These are phyloP conservation scores for Blastomyces emzantsi DNA, from an alignment of 2,329 filamentous ascomycete species.

Conservation along the genomic window DNA sequence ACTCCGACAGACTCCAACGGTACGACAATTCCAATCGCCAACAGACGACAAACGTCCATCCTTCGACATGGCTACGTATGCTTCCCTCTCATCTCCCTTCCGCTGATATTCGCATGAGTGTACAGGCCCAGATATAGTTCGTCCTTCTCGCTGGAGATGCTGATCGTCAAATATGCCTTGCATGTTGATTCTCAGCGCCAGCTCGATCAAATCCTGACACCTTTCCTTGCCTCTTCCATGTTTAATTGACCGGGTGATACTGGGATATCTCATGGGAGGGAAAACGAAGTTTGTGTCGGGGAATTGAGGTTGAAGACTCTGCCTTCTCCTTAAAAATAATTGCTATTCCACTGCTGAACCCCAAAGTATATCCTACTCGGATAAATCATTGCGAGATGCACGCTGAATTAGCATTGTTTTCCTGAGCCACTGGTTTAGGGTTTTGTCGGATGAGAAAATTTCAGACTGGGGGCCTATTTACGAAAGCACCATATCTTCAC, in stretches of 20 bases:
- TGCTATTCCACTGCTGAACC: slow-evolving; percentile 45
- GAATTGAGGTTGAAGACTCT: slow-evolving; percentile 68
- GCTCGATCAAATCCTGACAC: slow-evolving; percentile 64
- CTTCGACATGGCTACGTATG: slow-evolving; percentile 56
- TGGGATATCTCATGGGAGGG: slow-evolving; percentile 11
- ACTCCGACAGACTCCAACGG: slow-evolving; percentile 15
- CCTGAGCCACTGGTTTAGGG: slow-evolving; percentile 50
- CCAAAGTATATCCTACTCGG: slow-evolving; percentile 14
- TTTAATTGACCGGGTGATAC: slow-evolving; percentile 14
- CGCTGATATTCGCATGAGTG: slow-evolving; percentile 32
- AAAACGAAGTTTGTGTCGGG: slow-evolving; percentile 42
- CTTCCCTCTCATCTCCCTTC: slow-evolving; percentile 32
- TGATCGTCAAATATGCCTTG: slow-evolving; percentile 20
- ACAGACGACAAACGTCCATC: slow-evolving; percentile 33
- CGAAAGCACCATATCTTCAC: slow-evolving; percentile 16
- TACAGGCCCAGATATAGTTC: slow-evolving; percentile 63
- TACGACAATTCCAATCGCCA: slow-evolving; percentile 30
- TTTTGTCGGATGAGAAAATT: slow-evolving; percentile 66
- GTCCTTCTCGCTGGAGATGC: slow-evolving; percentile 68
- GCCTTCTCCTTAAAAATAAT: slow-evolving; percentile 69
- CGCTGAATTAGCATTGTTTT: slow-evolving; percentile 42
- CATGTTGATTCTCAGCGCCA: slow-evolving; percentile 46
- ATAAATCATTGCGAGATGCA: slow-evolving; percentile 21
- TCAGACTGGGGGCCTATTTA: slow-evolving; percentile 22
- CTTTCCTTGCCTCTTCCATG: slow-evolving; percentile 18